Evolutionary conservation across 495 filamentous ascomycete genomes (phyloP).

Genomic region (Podospora anserina): DNA sequence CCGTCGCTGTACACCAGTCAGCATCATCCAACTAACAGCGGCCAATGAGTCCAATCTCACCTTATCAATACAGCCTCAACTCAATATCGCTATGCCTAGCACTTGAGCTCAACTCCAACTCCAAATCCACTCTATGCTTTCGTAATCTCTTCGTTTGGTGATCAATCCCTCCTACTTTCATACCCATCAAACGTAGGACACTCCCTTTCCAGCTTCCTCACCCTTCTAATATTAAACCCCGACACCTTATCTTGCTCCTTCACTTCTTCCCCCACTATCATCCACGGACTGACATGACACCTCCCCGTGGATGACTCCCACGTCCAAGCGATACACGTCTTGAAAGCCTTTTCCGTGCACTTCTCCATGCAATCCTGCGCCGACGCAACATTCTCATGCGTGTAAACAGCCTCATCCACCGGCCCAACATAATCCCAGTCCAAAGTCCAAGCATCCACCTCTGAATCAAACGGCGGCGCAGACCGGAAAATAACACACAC

Average conservation of each 20-base stretch:
- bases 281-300: conserved; percentile 44
- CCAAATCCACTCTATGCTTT: not conserved
- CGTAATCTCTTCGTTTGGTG: not conserved
- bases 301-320: conserved; percentile 32
- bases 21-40: not conserved
- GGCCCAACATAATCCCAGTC: conserved; percentile 39
- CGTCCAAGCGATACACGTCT: conserved; percentile 44
- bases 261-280: conserved; percentile 39
- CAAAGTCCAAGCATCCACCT: not conserved
- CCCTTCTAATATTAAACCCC: conserved; percentile 18
- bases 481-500: not conserved
- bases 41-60: not conserved
- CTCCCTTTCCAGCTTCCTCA: conserved; percentile 16
- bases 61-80: not conserved
- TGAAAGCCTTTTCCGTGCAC: not conserved
- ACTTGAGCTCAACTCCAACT: too few relatives aligned
- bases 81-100: not conserved
- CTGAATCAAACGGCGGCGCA: not conserved
- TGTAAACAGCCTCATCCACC: conserved; percentile 31
- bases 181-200: conserved; percentile 11
- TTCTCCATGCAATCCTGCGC: conserved; percentile 19
- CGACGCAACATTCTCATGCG: conserved; percentile 26
- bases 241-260: conserved; percentile 19
- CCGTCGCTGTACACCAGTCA: not conserved
- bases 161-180: not conserved